Conservation (phyloP, 495 filamentous ascomycete genomes). For the Daldinia concentrica region DNA sequence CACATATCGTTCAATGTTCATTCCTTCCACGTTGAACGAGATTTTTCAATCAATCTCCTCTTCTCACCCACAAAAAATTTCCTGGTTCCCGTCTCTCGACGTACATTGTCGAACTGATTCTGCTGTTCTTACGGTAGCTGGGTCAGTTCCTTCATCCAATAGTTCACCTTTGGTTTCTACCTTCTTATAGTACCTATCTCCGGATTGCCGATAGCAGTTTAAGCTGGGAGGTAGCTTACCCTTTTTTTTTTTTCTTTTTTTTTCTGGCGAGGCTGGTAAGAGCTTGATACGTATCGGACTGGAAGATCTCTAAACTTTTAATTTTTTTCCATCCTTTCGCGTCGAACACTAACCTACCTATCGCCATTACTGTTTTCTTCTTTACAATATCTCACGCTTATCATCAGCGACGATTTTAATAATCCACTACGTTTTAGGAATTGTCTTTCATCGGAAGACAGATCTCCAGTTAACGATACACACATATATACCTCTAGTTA, state of each 20-base stretch:
- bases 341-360: constrained; percentile 11
- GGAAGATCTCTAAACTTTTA: constrained; percentile 41
- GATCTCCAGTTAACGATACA: not conserved
- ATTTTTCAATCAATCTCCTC: constrained; percentile 10
- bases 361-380: not conserved
- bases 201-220: constrained; percentile 31
- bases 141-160: constrained; percentile 14
- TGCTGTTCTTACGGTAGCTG: constrained; percentile 7
- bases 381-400: not conserved
- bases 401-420: constrained; percentile 1
- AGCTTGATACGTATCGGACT: constrained; percentile 36
- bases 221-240: constrained; percentile 10
- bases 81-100: constrained; percentile 12
- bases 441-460: constrained; percentile 8
- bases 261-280: constrained; percentile 44
- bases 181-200: constrained; percentile 23
- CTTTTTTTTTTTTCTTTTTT: constrained; percentile 4
- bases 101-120: not conserved
- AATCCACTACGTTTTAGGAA: not conserved
- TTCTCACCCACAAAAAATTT: constrained; percentile 20
- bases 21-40: constrained; percentile 14
- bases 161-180: constrained; percentile 1
- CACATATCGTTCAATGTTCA: constrained; percentile 26
- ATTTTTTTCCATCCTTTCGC: constrained; percentile 33
- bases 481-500: not conserved